Conservation (phyloP, 2,329 filamentous ascomycete genomes). For the Penicillium sp. region DNA sequence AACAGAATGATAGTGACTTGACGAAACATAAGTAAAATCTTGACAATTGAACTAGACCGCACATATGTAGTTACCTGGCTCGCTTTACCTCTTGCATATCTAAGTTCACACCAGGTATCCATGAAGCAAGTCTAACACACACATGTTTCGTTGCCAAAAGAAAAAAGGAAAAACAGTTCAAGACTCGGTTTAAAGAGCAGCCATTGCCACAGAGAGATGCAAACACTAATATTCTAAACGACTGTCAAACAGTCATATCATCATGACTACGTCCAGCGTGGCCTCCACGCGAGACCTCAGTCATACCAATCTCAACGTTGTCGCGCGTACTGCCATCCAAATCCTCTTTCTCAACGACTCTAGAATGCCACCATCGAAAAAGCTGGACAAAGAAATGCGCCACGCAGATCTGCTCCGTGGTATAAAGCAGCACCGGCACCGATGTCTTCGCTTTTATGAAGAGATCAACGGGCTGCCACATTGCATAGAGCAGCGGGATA, state of each 20-base stretch:
- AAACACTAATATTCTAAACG: neutral
- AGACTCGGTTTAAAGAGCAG: neutral
- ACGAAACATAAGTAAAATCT: neutral
- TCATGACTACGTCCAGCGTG: constrained; percentile 3
- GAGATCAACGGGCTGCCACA: constrained; percentile 48
- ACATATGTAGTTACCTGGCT: neutral
- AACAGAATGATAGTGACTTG: neutral
- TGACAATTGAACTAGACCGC: neutral
- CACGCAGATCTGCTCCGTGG: constrained; percentile 39
- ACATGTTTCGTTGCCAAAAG: neutral
- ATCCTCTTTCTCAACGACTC: constrained; percentile 18
- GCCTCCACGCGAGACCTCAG: neutral
- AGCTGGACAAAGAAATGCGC: constrained; percentile 40
- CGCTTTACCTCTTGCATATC: neutral
- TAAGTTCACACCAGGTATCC: too few relatives aligned
- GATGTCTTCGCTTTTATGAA: constrained; percentile 37
- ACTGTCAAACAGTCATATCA: constrained; percentile 1
- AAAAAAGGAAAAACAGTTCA: neutral
- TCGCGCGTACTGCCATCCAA: neutral
- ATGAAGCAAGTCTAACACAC: neutral
- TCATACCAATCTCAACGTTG: constrained; percentile 11
- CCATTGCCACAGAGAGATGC: neutral
- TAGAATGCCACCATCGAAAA: constrained; percentile 30
- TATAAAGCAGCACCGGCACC: constrained; percentile 38
- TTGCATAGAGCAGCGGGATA: constrained; percentile 65